Evolutionary conservation across 2,329 filamentous ascomycete genomes (phyloP).

Genomic region (Penicillium sp.): DNA sequence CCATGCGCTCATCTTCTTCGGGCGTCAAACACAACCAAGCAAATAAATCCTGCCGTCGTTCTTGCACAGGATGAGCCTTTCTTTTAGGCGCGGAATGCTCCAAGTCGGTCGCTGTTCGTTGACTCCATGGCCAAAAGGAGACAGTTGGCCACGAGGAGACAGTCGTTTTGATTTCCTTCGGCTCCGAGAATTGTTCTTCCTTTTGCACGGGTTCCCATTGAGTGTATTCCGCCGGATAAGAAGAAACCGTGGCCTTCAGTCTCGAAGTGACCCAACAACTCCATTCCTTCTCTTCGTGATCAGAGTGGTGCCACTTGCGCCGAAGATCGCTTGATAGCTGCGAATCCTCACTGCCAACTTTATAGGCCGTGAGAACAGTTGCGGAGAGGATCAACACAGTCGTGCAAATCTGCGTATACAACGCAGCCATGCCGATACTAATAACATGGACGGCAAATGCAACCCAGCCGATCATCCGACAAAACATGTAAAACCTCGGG

Average conservation of each 20-base stretch:
- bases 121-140: background rate
- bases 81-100: background rate
- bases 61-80: background rate
- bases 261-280: conserved; percentile 6
- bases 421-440: conserved; percentile 9
- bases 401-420: conserved; percentile 9
- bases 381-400: conserved; percentile 6
- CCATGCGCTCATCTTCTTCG: conserved; percentile 11
- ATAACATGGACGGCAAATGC: conserved; percentile 10
- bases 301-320: background rate
- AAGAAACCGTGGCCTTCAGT: conserved; percentile 7
- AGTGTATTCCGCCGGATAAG: conserved; percentile 4
- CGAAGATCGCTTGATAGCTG: background rate
- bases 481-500: background rate
- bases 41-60: conserved; percentile 11
- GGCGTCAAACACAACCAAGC: conserved; percentile 11
- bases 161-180: background rate
- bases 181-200: background rate
- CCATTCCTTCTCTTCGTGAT: background rate
- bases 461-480: conserved; percentile 5
- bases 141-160: background rate
- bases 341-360: conserved; percentile 9
- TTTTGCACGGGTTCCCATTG: conserved; percentile 1
- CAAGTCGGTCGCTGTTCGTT: background rate
- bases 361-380: conserved; percentile 6